A percentile compares a stretch with the other conserved stretches of the same genome.
These are phyloP conservation scores for Ophiostoma novo-ulmi DNA, from an alignment of 2,329 filamentous ascomycete genomes.

Conservation along the genomic window DNA sequence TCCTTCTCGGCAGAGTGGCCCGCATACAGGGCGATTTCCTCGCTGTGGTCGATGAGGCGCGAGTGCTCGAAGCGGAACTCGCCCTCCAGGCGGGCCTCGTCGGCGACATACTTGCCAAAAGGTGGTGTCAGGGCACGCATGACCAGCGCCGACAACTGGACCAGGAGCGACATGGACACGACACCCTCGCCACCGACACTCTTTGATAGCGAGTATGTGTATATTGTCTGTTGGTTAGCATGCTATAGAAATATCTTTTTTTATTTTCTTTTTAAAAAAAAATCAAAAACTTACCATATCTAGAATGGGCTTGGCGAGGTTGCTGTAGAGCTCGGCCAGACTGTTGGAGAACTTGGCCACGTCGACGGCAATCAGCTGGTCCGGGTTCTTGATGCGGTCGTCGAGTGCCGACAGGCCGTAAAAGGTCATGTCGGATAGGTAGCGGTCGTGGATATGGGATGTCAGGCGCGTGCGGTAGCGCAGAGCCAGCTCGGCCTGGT, in stretches of 20 bases:
- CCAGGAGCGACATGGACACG: conserved; percentile 89
- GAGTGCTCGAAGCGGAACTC: conserved; percentile 96
- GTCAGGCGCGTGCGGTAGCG: conserved; percentile 91
- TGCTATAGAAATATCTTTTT: conserved; percentile 27
- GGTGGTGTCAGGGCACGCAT: conserved; percentile 94
- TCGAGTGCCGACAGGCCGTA: conserved; percentile 93
- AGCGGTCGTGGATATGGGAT: conserved; percentile 91
- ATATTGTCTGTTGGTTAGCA: conserved; percentile 53
- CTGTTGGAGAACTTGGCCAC: conserved; percentile 95
- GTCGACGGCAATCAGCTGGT: conserved; percentile 95
- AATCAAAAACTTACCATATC: conserved; percentile 62
- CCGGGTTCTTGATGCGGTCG: conserved; percentile 96
- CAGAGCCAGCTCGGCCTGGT: conserved; percentile 89
- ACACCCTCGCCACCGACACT: conserved; percentile 95
- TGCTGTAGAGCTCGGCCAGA: conserved; percentile 90
- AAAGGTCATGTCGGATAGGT: conserved; percentile 95
- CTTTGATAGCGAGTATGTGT: conserved; percentile 88
- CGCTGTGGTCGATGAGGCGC: conserved; percentile 88
- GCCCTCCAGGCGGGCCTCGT: conserved; percentile 88
- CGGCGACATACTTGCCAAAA: conserved; percentile 95
- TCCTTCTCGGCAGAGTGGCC: conserved; percentile 95
- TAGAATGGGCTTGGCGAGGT: conserved; percentile 86
- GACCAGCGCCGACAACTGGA: conserved; percentile 84
- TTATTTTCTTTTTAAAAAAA: too few species aligned
- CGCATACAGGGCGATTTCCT: conserved; percentile 87